Conservation (phyloP, 768 basidiomycete genomes). For the Tubosaeta sp. region DNA sequence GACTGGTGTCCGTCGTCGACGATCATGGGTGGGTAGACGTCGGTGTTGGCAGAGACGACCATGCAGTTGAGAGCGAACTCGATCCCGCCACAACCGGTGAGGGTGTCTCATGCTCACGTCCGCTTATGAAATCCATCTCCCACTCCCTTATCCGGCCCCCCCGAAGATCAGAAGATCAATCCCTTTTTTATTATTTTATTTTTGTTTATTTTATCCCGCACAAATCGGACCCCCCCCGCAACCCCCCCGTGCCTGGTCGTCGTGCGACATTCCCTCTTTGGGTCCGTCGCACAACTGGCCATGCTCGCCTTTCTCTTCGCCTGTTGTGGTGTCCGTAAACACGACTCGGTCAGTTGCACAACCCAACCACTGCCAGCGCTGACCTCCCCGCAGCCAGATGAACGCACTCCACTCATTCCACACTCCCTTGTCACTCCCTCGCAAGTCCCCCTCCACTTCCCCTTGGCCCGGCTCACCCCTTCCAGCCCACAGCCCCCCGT, state of each 20-base stretch:
- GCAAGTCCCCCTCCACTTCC: slow-evolving; percentile 11
- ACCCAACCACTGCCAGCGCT: background rate
- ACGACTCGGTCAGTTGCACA: slow-evolving; percentile 13
- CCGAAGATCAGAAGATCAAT: slow-evolving; percentile 34
- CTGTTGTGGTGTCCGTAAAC: slow-evolving; percentile 27
- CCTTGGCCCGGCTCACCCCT: background rate
- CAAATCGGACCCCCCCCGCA: slow-evolving; percentile 26
- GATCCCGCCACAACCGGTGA: slow-evolving; percentile 42
- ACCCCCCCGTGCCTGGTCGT: slow-evolving; percentile 31
- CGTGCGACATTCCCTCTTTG: slow-evolving; percentile 13
- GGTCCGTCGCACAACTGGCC: background rate
- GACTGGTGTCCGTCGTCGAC: slow-evolving; percentile 66
- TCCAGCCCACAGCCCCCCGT: slow-evolving; percentile 27
- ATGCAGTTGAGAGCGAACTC: slow-evolving; percentile 39
- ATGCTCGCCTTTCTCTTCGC: slow-evolving; percentile 28
- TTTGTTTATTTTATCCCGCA: slow-evolving; percentile 17
- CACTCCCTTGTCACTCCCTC: slow-evolving; percentile 21
- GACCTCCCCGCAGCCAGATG: slow-evolving; percentile 11
- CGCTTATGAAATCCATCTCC: slow-evolving; percentile 33
- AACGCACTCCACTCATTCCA: slow-evolving; percentile 30
- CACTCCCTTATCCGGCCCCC: slow-evolving; percentile 22
- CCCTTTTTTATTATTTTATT: background rate
- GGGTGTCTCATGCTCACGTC: slow-evolving; percentile 43
- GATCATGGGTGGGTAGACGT: slow-evolving; percentile 52
- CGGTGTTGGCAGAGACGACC: slow-evolving; percentile 53